Conservation (phyloP, 139 green algal genomes). For the Dunaliella primolecta region DNA sequence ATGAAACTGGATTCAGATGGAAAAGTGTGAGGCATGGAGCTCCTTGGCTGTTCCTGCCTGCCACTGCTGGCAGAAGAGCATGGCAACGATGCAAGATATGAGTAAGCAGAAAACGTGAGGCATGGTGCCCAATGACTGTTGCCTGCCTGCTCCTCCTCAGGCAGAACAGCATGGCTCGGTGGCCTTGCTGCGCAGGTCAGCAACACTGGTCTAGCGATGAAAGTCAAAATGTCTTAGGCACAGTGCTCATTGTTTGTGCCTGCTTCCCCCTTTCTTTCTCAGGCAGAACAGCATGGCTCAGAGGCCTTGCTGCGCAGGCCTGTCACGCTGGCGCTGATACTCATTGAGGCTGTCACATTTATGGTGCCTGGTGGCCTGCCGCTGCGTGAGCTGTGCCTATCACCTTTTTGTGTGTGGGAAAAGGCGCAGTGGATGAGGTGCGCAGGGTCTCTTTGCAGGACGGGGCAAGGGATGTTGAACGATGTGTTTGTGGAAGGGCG, state of each 20-base stretch:
- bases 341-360: slow-evolving; percentile 7
- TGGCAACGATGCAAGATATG: too few relatives aligned
- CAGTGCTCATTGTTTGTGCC: too few relatives aligned
- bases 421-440: slow-evolving; percentile 23
- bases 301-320: not conserved
- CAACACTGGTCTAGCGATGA: slow-evolving; percentile 1
- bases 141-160: not conserved
- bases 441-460: not conserved
- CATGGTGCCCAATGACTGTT: too few relatives aligned
- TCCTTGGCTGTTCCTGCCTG: too few relatives aligned
- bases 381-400: slow-evolving; percentile 37
- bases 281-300: too few relatives aligned
- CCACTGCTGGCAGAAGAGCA: too few relatives aligned
- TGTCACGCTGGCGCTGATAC: slow-evolving; percentile 7
- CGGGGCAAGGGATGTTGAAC: not conserved
- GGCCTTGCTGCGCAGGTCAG: not conserved
- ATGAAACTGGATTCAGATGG: too few relatives aligned
- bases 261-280: too few relatives aligned
- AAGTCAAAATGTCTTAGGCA: too few relatives aligned
- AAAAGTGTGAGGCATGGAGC: too few relatives aligned
- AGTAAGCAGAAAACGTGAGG: not conserved
- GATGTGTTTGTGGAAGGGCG: not conserved
- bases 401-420: slow-evolving; percentile 40
- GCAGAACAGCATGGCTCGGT: slow-evolving; percentile 1
- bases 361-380: slow-evolving; percentile 22